Conservation (phyloP, 495 filamentous ascomycete species). For the Trichoderma orchidacearum region DNA sequence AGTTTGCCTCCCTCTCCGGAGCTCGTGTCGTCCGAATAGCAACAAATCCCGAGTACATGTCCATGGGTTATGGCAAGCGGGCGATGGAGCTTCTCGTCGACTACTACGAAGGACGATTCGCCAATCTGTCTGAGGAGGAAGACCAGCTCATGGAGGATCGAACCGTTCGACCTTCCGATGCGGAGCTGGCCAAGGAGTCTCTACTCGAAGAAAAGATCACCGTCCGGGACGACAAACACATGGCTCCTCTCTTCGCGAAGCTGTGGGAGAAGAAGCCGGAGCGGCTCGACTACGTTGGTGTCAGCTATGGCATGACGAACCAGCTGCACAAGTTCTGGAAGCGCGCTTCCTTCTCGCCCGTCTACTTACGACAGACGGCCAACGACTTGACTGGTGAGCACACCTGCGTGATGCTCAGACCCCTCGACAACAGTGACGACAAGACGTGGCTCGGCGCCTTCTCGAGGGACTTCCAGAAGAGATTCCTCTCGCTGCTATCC, state of each 20-base stretch:
- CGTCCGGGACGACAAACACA: slow-evolving; percentile 75
- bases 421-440: slow-evolving; percentile 51
- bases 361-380: slow-evolving; percentile 90
- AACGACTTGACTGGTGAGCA: slow-evolving; percentile 97
- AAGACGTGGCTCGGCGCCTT: slow-evolving; percentile 79
- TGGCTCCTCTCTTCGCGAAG: slow-evolving; percentile 88
- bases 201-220: slow-evolving; percentile 79
- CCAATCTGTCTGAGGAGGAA: slow-evolving; percentile 56
- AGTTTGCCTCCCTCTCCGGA: slow-evolving; percentile 87
- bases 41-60: slow-evolving; percentile 81
- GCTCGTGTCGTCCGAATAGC: slow-evolving; percentile 90
- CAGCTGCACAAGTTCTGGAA: slow-evolving; percentile 97
- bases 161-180: slow-evolving; percentile 74
- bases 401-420: slow-evolving; percentile 91
- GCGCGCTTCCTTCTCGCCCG: slow-evolving; percentile 66
- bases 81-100: slow-evolving; percentile 75
- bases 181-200: slow-evolving; percentile 62
- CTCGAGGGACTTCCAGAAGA: slow-evolving; percentile 79
- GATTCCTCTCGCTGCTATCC: slow-evolving; percentile 76
- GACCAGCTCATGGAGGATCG: slow-evolving; percentile 32
- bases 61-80: slow-evolving; percentile 87
- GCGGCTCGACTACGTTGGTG: slow-evolving; percentile 79
- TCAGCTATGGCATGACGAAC: slow-evolving; percentile 85
- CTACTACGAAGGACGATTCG: slow-evolving; percentile 92
- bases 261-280: slow-evolving; percentile 73